phyloP scores from a whole-genome alignment of 2,329 filamentous ascomycete species.

The Xylariaceae sp. region DNA sequence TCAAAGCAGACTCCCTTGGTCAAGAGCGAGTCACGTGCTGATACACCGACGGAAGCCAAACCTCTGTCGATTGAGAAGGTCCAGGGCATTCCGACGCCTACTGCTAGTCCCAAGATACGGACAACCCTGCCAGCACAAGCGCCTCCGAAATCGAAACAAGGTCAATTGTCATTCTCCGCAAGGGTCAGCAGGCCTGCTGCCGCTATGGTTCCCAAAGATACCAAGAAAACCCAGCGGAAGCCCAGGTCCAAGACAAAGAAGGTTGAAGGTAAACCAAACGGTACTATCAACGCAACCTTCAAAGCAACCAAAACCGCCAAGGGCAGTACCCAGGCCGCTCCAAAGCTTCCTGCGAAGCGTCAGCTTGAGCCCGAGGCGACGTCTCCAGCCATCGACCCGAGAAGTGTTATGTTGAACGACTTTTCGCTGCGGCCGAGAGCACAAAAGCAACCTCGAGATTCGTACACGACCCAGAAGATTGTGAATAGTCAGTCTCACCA shows the following conservation, averaged over 20 bases:
- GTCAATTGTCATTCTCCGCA: slow-evolving; percentile 41
- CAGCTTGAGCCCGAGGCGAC: slow-evolving; percentile 14
- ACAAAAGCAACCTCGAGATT: slow-evolving; percentile 9
- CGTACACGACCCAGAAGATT: slow-evolving; percentile 7
- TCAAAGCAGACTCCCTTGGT: slow-evolving; percentile 10
- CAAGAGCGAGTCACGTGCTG: slow-evolving; percentile 21
- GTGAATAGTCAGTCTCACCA: slow-evolving; percentile 10
- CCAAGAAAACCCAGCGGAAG: slow-evolving; percentile 30
- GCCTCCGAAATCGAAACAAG: slow-evolving; percentile 44
- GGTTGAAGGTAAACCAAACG: slow-evolving; percentile 34
- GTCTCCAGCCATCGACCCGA: slow-evolving; percentile 4
- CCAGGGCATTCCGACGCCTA: slow-evolving; percentile 54
- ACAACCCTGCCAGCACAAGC: slow-evolving; percentile 37
- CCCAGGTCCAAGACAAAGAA: slow-evolving; percentile 35
- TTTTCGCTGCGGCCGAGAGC: slow-evolving; percentile 25
- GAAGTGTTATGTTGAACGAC: slow-evolving; percentile 18
- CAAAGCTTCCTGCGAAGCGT: slow-evolving; percentile 25
- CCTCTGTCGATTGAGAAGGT: slow-evolving; percentile 37
- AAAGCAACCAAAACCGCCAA: slow-evolving; percentile 23
- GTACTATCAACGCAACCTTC: slow-evolving; percentile 26
- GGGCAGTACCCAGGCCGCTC: slow-evolving; percentile 1
- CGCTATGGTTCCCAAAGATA: slow-evolving; percentile 27
- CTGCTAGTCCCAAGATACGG: slow-evolving; percentile 49
- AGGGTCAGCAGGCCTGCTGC: slow-evolving; percentile 17
- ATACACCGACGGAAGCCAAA: slow-evolving; percentile 27